These are phyloP conservation scores for Leishmania guyanensis DNA, from an alignment of 208 protist genomes.

Conservation along the genomic window DNA sequence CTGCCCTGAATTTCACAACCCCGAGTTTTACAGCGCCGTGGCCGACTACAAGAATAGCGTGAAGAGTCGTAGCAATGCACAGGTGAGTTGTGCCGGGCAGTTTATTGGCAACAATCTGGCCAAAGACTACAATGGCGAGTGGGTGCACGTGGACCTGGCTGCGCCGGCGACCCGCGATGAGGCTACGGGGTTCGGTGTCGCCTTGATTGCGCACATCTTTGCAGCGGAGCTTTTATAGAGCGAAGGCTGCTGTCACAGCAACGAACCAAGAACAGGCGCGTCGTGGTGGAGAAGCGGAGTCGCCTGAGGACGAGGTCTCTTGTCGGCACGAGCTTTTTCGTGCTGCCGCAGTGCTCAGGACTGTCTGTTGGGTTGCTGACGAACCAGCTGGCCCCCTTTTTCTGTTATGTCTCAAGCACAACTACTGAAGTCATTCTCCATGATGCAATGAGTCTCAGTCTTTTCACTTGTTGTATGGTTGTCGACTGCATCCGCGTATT, in stretches of 20 bases:
- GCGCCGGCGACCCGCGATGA: conserved; percentile 62
- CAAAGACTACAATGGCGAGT: conserved; percentile 67
- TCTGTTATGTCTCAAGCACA: too few species aligned
- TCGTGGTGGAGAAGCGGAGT: background rate
- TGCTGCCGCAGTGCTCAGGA: background rate
- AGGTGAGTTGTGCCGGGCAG: conserved; percentile 77
- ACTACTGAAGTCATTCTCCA: too few species aligned
- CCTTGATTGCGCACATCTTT: conserved; percentile 63
- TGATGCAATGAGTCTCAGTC: too few species aligned
- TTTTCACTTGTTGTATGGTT: too few species aligned
- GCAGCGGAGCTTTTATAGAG: conserved; percentile 31
- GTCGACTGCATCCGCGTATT: too few species aligned
- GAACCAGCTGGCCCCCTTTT: background rate
- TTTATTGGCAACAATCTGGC: conserved; percentile 80
- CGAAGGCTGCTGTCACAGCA: background rate
- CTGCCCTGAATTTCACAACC: conserved; percentile 85
- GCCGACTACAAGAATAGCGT: conserved; percentile 85
- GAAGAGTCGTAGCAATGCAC: conserved; percentile 63
- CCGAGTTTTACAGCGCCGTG: conserved; percentile 67
- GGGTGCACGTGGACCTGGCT: conserved; percentile 90
- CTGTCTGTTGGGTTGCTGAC: background rate
- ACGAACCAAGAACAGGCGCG: background rate
- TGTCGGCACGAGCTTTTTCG: background rate
- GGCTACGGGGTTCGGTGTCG: conserved; percentile 80
- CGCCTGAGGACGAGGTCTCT: too few species aligned